Evolutionary conservation across 305 asterid genomes (phyloP), one percentile per base, ranked within the genome.

Genomic region (Fraxinus angustifolia): DNA sequence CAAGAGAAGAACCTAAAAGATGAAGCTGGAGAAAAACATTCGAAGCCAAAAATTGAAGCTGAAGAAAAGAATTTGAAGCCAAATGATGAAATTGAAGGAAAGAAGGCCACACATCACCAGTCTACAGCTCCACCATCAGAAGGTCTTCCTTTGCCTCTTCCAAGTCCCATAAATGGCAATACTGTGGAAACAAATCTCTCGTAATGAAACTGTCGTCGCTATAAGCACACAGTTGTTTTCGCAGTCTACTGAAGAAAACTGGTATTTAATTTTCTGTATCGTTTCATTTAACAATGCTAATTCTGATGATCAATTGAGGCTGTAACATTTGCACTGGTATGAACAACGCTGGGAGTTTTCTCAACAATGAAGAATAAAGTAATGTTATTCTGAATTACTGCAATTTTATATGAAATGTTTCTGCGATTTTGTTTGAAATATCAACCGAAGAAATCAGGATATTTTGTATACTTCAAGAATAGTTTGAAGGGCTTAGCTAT

Each of bases 131-230:
- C 81, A 79, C 48, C 80, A 10, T 40, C 76, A 58, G 86, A 60
- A 40, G 45, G 50, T 33, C 38, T 79, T 17, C 17, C 79, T 81
- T 88, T 87, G 34, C 48, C 83, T 28, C 89, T 87, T 17, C 91
- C 90, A 8, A 78, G 78, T 81, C 84, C 88, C 84, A 74, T 82
- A 1, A 89, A 85, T 56, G 87, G 83, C 56, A 73, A 33, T 72
- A 45, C 75, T 10, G 88, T 81, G 72, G 90, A 87, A 81, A 76
- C 87, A 53, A 82, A 79, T 78, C 77, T 87, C 60, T 85, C 89
- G 36, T 84, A 83, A 84, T 68, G 38, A 17, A 31, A 76, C 31
- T 53, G 3, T n/a, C 3, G 0, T 30, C 1, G 17, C 28, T 21
- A 19, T 79, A 62, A 62, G 2, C 10, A 26, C 75, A 8, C 30